phyloP scores from a whole-genome alignment of 352 stramenopile genomes.

The Phytopythium mirpurense region DNA sequence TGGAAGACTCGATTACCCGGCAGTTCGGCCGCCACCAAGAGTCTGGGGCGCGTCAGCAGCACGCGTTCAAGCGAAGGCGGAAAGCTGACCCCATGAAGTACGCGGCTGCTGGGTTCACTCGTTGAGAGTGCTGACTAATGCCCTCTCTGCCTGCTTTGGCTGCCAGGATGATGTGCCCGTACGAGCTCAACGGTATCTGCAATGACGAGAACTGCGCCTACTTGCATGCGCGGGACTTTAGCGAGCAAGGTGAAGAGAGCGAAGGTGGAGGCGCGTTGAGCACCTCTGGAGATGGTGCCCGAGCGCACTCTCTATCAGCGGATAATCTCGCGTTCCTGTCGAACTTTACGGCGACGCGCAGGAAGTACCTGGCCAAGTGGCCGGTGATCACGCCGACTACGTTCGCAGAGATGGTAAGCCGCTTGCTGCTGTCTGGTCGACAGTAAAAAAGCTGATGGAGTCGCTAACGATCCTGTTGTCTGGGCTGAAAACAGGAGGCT shows the following conservation, averaged over 20 bases:
- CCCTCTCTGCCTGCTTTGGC: background rate
- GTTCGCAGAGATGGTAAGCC: slow-evolving; percentile 16
- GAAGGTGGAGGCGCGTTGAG: background rate
- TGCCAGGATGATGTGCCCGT: slow-evolving; percentile 60
- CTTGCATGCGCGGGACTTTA: slow-evolving; percentile 61
- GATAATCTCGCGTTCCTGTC: background rate
- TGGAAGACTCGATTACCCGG: slow-evolving; percentile 30
- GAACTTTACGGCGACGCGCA: background rate
- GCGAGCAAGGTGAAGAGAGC: background rate
- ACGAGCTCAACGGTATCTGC: slow-evolving; percentile 69
- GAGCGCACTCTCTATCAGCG: background rate
- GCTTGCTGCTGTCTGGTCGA: background rate
- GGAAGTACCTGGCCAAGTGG: slow-evolving; percentile 33
- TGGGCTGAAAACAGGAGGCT: background rate
- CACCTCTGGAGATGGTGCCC: too few species aligned
- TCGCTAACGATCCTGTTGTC: background rate
- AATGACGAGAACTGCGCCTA: slow-evolving; percentile 68
- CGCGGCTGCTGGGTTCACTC: slow-evolving; percentile 4
- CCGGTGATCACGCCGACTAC: slow-evolving; percentile 25
- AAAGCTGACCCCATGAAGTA: slow-evolving; percentile 57
- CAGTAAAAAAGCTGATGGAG: background rate
- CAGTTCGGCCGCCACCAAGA: slow-evolving; percentile 19
- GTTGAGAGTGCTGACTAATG: background rate
- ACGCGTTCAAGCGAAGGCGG: slow-evolving; percentile 2
- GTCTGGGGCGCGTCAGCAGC: background rate